Percentiles rank a stretch among this genome's conserved stretches.
These are phyloP conservation scores for Trametes cinnabarina DNA, from an alignment of 768 basidiomycete species.

Conservation along the genomic window DNA sequence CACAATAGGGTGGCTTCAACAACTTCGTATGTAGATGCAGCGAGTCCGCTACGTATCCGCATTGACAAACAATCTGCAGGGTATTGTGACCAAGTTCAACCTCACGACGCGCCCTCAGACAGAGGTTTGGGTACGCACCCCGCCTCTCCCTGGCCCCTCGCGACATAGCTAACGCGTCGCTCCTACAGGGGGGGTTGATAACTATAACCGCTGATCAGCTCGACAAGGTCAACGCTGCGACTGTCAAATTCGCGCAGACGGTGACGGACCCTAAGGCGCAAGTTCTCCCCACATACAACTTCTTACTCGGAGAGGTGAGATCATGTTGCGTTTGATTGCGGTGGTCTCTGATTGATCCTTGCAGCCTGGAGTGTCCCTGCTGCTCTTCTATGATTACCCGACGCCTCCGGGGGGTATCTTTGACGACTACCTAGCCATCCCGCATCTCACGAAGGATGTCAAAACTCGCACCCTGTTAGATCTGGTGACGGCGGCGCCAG, in stretches of 20 bases:
- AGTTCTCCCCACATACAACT: constrained; percentile 47
- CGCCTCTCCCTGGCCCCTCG: background rate
- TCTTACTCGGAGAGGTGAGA: constrained; percentile 35
- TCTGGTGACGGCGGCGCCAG: constrained; percentile 38
- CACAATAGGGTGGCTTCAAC: constrained; percentile 55
- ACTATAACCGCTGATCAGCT: constrained; percentile 24
- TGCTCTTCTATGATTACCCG: constrained; percentile 62
- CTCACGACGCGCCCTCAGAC: constrained; percentile 53
- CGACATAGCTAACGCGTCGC: background rate
- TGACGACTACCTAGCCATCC: constrained; percentile 49
- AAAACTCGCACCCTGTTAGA: constrained; percentile 41
- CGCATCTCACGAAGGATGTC: constrained; percentile 37
- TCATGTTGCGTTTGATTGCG: background rate
- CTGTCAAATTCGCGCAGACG: constrained; percentile 38
- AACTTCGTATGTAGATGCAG: constrained; percentile 44
- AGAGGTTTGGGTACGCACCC: constrained; percentile 54
- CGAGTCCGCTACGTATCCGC: background rate
- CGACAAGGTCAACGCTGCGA: constrained; percentile 33
- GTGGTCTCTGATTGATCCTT: background rate
- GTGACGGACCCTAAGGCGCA: constrained; percentile 51
- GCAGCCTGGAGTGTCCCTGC: constrained; percentile 23
- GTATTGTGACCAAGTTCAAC: constrained; percentile 59
- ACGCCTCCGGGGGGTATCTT: constrained; percentile 48
- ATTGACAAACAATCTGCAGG: constrained; percentile 31
- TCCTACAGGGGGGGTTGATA: constrained; percentile 51